These are phyloP conservation scores for Abrus precatorius DNA, from an alignment of 306 rosid genomes.

Conservation along the genomic window DNA sequence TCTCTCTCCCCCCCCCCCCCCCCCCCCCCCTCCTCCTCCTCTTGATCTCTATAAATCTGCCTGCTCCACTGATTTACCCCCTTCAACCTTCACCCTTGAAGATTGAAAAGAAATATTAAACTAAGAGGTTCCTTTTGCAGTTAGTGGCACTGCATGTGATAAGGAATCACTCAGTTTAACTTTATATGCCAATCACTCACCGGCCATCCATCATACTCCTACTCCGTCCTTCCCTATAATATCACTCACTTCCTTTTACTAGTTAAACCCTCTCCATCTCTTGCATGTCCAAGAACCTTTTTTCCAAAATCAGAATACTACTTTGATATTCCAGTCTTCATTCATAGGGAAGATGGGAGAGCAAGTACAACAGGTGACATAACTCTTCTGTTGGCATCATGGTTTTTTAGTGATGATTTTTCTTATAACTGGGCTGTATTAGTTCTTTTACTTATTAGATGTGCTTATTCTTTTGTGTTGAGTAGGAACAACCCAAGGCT, in stretches of 20 bases:
- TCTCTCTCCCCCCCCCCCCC: slow-evolving; percentile 36
- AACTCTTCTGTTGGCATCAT: slow-evolving; percentile 34
- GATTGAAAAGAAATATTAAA: slow-evolving; percentile 60
- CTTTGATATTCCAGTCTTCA: slow-evolving; percentile 30
- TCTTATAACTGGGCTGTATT: neutral
- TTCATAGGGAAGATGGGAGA: slow-evolving; percentile 69
- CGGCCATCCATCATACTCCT: slow-evolving; percentile 47
- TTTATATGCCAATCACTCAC: slow-evolving; percentile 53
- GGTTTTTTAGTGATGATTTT: slow-evolving; percentile 28
- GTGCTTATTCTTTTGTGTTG: neutral
- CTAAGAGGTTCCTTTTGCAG: slow-evolving; percentile 50
- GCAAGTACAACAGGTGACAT: slow-evolving; percentile 72
- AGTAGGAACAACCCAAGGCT: slow-evolving; percentile 55
- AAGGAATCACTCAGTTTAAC: slow-evolving; percentile 62
- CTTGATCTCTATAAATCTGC: slow-evolving; percentile 72
- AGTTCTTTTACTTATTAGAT: neutral
- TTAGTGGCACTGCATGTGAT: slow-evolving; percentile 80
- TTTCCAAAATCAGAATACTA: slow-evolving; percentile 37
- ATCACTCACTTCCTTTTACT: slow-evolving; percentile 30
- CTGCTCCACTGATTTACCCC: slow-evolving; percentile 59
- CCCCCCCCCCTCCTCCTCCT: slow-evolving; percentile 32
- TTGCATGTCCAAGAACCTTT: slow-evolving; percentile 13
- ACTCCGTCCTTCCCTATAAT: slow-evolving; percentile 51
- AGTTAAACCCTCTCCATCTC: slow-evolving; percentile 13
- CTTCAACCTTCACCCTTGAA: slow-evolving; percentile 54